Conservation (phyloP, 148 eudicot species). For the Camellia granthamiana region DNA sequence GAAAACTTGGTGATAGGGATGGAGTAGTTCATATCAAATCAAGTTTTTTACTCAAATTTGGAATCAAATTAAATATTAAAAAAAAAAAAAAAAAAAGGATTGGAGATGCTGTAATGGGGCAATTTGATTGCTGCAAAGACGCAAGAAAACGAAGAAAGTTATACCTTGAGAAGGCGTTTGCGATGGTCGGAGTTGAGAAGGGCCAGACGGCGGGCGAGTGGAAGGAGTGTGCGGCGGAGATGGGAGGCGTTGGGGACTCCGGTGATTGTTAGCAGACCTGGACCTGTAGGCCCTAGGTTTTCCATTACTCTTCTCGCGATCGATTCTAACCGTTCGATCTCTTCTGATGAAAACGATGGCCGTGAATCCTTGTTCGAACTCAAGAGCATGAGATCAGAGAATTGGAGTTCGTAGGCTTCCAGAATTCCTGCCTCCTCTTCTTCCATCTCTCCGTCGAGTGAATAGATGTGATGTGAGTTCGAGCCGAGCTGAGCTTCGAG, state of each 20-base stretch:
- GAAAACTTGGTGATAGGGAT: neutral
- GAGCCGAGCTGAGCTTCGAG: too few species aligned
- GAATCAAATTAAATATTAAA: neutral
- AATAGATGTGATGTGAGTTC: too few species aligned
- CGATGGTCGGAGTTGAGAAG: constrained; percentile 54
- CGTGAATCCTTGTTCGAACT: constrained; percentile 29
- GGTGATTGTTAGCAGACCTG: constrained; percentile 62
- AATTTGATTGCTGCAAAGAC: neutral
- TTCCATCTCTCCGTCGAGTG: neutral
- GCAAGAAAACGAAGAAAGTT: neutral
- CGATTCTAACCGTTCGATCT: constrained; percentile 41
- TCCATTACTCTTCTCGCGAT: constrained; percentile 43
- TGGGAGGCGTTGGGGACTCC: constrained; percentile 47
- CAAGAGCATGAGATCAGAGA: constrained; percentile 53
- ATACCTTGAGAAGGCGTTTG: constrained; percentile 70
- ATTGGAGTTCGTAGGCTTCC: constrained; percentile 24
- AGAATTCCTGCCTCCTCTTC: constrained; percentile 9
- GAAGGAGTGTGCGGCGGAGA: constrained; percentile 53
- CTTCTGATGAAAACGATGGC: constrained; percentile 17
- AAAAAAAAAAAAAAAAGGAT: neutral
- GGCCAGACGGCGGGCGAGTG: constrained; percentile 68
- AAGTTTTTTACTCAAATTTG: neutral
- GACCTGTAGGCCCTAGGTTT: constrained; percentile 80
- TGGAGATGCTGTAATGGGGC: too few species aligned
- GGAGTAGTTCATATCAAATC: too few species aligned